phyloP scores from a whole-genome alignment of 257 asterid species.

The Primulina eburnea region DNA sequence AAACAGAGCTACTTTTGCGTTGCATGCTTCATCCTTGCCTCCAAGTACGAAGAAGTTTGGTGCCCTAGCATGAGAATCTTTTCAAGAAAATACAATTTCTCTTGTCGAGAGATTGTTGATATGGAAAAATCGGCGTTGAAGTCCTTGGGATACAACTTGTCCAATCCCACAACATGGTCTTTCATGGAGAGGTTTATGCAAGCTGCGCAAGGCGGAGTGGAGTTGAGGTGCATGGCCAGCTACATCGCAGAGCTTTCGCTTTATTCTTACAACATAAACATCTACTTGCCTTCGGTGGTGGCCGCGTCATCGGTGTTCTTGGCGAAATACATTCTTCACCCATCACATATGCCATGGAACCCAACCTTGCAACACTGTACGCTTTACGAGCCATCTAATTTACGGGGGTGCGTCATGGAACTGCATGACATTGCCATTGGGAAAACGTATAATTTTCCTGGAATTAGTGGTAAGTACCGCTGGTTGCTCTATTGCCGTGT shows the following conservation, averaged over 20 bases:
- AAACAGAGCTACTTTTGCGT: background rate
- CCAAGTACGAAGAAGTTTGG: background rate
- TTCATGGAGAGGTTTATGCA: slow-evolving; percentile 46
- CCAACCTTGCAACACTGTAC: slow-evolving; percentile 47
- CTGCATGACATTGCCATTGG: slow-evolving; percentile 36
- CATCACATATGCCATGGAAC: slow-evolving; percentile 37
- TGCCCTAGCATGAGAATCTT: too few species aligned
- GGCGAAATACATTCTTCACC: slow-evolving; percentile 42
- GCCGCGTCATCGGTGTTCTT: slow-evolving; percentile 58
- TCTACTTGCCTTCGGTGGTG: slow-evolving; percentile 41
- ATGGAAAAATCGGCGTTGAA: slow-evolving; percentile 40
- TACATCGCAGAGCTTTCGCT: slow-evolving; percentile 57
- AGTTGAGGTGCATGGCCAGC: slow-evolving; percentile 51
- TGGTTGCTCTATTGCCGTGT: background rate
- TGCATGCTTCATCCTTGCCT: background rate
- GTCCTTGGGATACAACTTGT: slow-evolving; percentile 49
- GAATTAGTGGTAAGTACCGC: background rate
- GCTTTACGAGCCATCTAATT: slow-evolving; percentile 39
- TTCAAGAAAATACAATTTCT: background rate
- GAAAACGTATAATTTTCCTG: background rate
- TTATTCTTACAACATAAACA: slow-evolving; percentile 45
- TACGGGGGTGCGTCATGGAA: slow-evolving; percentile 45
- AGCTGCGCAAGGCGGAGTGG: slow-evolving; percentile 48
- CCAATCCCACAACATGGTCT: slow-evolving; percentile 38
- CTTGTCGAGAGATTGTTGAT: background rate